Evolutionary conservation across 805 yeast genomes (phyloP).

Genomic region (Candida multigemmis): DNA sequence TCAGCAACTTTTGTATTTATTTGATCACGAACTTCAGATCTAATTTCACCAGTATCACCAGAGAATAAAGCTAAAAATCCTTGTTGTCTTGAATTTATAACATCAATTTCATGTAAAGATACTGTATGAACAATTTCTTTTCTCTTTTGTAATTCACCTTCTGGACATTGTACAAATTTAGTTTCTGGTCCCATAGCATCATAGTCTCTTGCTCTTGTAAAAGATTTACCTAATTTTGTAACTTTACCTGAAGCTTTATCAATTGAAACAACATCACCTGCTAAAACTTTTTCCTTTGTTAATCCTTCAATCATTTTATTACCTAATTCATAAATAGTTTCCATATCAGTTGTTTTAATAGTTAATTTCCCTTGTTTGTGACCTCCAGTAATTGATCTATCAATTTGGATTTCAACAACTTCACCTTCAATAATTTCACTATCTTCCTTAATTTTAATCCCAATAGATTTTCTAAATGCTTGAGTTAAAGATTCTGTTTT

Average conservation of each 20-base stretch:
- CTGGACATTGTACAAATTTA: conserved; percentile 96
- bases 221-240: conserved; percentile 90
- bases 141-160: conserved; percentile 95
- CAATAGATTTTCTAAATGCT: conserved; percentile 93
- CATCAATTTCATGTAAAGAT: conserved; percentile 96
- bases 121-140: conserved; percentile 96
- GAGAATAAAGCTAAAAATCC: conserved; percentile 94
- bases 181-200: conserved; percentile 99
- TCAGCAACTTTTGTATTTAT: conserved; percentile 95
- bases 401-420: conserved; percentile 93
- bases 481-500: conserved; percentile 96
- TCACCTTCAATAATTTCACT: conserved; percentile 98
- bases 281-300: conserved; percentile 88
- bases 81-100: conserved; percentile 93
- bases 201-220: conserved; percentile 92
- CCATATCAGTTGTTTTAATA: conserved; percentile 96
- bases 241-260: conserved; percentile 95
- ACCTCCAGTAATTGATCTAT: conserved; percentile 91
- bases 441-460: conserved; percentile 91
- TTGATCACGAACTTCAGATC: conserved; percentile 92
- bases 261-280: conserved; percentile 94
- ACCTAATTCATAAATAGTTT: conserved; percentile 93
- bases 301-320: conserved; percentile 90
- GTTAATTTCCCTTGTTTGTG: conserved; percentile 97
- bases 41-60: conserved; percentile 96